phyloP scores from a whole-genome alignment of 1,139 yeast genomes.

The Meyerozyma elateridarum region DNA sequence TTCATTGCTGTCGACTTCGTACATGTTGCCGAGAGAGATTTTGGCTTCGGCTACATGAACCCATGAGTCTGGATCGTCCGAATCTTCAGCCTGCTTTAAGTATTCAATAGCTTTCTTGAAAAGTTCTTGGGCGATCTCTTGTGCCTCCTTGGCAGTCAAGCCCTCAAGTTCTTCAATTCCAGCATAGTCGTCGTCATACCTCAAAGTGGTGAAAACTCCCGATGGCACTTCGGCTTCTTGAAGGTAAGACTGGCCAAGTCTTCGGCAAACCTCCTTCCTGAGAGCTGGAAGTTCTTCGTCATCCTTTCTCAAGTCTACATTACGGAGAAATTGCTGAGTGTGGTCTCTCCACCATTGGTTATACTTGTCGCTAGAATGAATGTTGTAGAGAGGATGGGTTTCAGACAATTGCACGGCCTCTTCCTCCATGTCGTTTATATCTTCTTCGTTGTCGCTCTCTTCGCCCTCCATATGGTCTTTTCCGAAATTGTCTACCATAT shows the following conservation, averaged over 20 bases:
- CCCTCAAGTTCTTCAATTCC: constrained; percentile 37
- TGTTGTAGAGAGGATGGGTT: constrained; percentile 51
- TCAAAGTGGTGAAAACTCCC: constrained; percentile 48
- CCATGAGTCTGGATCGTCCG: constrained; percentile 76
- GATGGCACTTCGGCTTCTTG: constrained; percentile 63
- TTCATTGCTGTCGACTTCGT: constrained; percentile 56
- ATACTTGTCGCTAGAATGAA: constrained; percentile 32
- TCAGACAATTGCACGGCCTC: constrained; percentile 33
- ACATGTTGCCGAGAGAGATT: constrained; percentile 71
- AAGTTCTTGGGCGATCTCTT: constrained; percentile 43
- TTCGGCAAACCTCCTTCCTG: constrained; percentile 37
- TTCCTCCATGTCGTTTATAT: constrained; percentile 19
- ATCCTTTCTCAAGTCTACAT: constrained; percentile 22
- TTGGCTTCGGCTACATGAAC: constrained; percentile 81
- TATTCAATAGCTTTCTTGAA: constrained; percentile 54
- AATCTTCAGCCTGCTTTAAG: constrained; percentile 56
- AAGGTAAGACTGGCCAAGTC: constrained; percentile 58
- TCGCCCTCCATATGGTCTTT: constrained; percentile 42
- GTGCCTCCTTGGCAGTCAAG: constrained; percentile 39
- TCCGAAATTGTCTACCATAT: constrained; percentile 63
- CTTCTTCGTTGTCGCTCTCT: constrained; percentile 30
- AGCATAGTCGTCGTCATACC: constrained; percentile 53
- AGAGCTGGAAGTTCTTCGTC: constrained; percentile 15
- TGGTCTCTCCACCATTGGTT: constrained; percentile 57
- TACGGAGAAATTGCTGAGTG: constrained; percentile 37